phyloP scores from a whole-genome alignment of 2,329 filamentous ascomycete genomes.

The Lizonia empirigonia region DNA sequence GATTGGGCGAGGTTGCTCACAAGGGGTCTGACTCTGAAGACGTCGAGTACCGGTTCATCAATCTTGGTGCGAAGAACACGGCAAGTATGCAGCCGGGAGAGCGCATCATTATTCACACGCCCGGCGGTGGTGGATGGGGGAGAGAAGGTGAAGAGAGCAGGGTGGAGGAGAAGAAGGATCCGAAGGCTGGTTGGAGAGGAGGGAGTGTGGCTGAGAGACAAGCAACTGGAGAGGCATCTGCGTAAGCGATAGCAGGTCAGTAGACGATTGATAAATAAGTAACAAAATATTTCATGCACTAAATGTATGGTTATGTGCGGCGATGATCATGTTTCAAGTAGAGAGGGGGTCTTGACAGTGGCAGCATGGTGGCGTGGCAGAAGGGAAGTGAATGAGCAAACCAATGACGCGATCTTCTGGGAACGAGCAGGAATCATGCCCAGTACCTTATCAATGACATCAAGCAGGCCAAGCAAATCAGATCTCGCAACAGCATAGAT shows the following conservation, averaged over 20 bases:
- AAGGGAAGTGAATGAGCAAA: no score
- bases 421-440: no score
- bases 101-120: constrained; percentile 76
- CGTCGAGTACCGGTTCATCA: constrained; percentile 67
- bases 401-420: no score
- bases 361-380: no score
- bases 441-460: no score
- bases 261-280: no score
- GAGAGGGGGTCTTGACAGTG: no score
- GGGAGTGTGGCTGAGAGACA: constrained; percentile 63
- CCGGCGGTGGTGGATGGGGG: constrained; percentile 81
- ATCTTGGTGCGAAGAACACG: constrained; percentile 79
- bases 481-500: no score
- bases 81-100: constrained; percentile 78
- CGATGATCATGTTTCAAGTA: no score
- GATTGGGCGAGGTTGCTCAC: constrained; percentile 37
- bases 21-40: constrained; percentile 43
- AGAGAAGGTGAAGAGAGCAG: constrained; percentile 62
- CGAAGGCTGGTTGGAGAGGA: constrained; percentile 63
- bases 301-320: no score
- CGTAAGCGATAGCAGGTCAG: constrained; percentile 24
- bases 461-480: no score
- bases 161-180: constrained; percentile 60
- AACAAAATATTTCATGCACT: no score
- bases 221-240: constrained; percentile 56